Conservation (phyloP, 805 yeast species). For the Geotrichum ghanense region DNA sequence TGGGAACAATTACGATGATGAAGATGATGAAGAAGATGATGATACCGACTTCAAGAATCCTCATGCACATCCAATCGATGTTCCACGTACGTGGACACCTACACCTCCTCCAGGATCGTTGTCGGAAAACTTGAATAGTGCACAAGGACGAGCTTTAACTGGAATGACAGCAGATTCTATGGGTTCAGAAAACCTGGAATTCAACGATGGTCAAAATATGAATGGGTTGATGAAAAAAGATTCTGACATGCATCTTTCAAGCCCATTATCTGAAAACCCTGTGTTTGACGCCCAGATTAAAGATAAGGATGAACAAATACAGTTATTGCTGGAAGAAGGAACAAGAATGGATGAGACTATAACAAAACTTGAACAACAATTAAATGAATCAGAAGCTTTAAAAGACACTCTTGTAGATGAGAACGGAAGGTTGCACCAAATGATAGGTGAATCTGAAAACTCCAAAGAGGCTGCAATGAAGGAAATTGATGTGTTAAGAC, state of each 20-base stretch:
- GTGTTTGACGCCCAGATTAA: conserved; percentile 7
- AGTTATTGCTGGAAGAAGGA: conserved; percentile 35
- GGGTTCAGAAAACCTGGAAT: too few relatives aligned
- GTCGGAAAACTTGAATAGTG: not conserved
- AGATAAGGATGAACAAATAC: conserved; percentile 33
- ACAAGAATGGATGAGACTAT: conserved; percentile 35
- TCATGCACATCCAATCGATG: not conserved
- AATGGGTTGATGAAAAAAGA: too few relatives aligned
- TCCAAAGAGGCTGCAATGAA: conserved; percentile 3
- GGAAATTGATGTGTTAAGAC: not conserved
- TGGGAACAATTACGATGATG: conserved; percentile 3
- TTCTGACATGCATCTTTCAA: not conserved
- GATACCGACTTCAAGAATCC: conserved; percentile 5
- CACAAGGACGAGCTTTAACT: not conserved
- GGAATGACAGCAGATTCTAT: too few relatives aligned
- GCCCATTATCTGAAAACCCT: not conserved
- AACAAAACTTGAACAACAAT: conserved; percentile 18
- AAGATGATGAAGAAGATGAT: conserved; percentile 5
- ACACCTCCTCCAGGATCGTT: not conserved
- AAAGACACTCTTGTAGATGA: conserved; percentile 18
- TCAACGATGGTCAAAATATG: too few relatives aligned
- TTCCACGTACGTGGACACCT: not conserved
- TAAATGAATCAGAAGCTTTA: conserved; percentile 18
- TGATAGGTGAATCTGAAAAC: conserved; percentile 16
- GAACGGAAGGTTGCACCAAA: conserved; percentile 20